phyloP scores from a whole-genome alignment of 176 grass and related monocot species.

The Eremochloa ophiuroides region DNA sequence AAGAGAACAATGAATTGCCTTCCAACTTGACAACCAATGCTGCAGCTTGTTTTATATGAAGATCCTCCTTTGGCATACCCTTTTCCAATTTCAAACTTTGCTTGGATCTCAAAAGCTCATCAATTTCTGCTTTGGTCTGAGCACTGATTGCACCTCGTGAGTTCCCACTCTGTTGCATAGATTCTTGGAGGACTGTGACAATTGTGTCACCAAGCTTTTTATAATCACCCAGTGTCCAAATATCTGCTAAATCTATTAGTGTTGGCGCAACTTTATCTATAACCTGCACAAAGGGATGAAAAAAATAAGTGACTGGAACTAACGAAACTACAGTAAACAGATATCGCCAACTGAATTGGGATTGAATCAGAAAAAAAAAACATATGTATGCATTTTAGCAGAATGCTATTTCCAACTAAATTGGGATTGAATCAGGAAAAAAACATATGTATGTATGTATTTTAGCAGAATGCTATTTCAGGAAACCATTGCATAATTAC shows the following conservation, averaged over 20 bases:
- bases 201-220: conserved; percentile 85
- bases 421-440: background rate
- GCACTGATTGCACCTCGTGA: conserved; percentile 44
- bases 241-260: conserved; percentile 76
- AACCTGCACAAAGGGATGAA: conserved; percentile 38
- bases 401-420: background rate
- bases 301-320: background rate
- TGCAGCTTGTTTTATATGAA: conserved; percentile 97
- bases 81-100: conserved; percentile 84
- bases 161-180: conserved; percentile 46
- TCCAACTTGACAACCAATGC: conserved; percentile 97
- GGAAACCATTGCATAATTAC: background rate
- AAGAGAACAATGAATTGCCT: conserved; percentile 97
- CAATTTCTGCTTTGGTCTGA: conserved; percentile 70
- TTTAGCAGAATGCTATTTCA: background rate
- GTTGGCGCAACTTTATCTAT: conserved; percentile 86
- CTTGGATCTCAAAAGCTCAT: conserved; percentile 77
- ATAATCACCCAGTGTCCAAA: conserved; percentile 69
- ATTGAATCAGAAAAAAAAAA: background rate
- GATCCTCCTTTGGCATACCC: conserved; percentile 94
- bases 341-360: background rate
- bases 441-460: background rate
- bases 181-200: conserved; percentile 71
- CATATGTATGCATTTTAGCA: background rate
- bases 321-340: background rate